These are phyloP conservation scores for Ophiosphaerella korrae DNA, from an alignment of 2,329 filamentous ascomycete genomes.

Conservation along the genomic window DNA sequence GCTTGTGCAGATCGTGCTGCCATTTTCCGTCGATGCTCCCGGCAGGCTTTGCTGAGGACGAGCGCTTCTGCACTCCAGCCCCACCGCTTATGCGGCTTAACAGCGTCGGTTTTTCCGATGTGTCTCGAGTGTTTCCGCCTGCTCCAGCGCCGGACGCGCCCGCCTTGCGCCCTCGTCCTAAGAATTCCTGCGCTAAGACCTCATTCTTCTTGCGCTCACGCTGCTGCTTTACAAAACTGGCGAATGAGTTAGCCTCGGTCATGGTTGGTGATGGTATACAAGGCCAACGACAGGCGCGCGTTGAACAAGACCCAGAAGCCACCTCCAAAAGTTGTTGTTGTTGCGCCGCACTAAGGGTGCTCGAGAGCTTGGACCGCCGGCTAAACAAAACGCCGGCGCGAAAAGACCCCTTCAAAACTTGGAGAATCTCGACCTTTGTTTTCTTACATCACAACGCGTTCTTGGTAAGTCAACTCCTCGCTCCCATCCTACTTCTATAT, in stretches of 20 bases:
- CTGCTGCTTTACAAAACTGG: conserved; percentile 40
- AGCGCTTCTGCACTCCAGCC: conserved; percentile 68
- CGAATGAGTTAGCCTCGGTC: conserved; percentile 34
- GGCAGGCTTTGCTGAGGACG: conserved; percentile 48
- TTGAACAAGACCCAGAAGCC: conserved; percentile 4
- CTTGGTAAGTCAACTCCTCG: conserved; percentile 34
- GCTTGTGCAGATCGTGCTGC: conserved; percentile 71
- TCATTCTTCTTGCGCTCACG: conserved; percentile 75
- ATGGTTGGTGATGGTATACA: conserved; percentile 13
- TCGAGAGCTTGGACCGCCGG: conserved; percentile 16
- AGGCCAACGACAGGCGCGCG: conserved; percentile 1
- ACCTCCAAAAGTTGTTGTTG: neutral
- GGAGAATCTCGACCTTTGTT: conserved; percentile 16
- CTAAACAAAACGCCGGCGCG: conserved; percentile 23
- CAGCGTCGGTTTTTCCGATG: conserved; percentile 59
- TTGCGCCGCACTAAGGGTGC: conserved; percentile 19
- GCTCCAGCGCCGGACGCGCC: conserved; percentile 58
- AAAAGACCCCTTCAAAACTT: conserved; percentile 31
- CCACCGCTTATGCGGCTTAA: conserved; percentile 75
- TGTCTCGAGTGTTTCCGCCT: conserved; percentile 50
- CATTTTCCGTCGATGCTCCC: conserved; percentile 70
- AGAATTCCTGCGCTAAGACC: conserved; percentile 72
- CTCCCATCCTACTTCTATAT: conserved; percentile 18
- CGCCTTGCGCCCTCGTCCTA: conserved; percentile 62
- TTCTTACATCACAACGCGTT: conserved; percentile 28